Evolutionary conservation across 805 yeast species (phyloP).

Genomic region (Myxozyma geophila): DNA sequence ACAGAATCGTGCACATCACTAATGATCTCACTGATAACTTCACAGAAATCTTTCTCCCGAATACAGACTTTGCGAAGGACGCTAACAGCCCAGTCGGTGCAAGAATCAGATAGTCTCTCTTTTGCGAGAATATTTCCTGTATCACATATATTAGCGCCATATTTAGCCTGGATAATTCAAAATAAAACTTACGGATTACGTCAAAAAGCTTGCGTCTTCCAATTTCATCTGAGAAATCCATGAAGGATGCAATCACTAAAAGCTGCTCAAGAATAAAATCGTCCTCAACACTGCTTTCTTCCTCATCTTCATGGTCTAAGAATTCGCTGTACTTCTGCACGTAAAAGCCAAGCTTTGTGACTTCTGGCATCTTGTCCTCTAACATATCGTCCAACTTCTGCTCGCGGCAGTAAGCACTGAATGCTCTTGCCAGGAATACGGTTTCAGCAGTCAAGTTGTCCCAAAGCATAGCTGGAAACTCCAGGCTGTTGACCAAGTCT

Average conservation of each 20-base stretch:
- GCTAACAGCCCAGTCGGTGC: slow-evolving; percentile 61
- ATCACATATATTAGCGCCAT: not conserved
- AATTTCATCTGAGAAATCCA: slow-evolving; percentile 87
- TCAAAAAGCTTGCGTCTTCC: slow-evolving; percentile 80
- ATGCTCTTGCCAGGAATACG: slow-evolving; percentile 70
- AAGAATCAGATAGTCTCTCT: slow-evolving; percentile 58
- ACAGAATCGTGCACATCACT: slow-evolving; percentile 77
- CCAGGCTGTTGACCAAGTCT: slow-evolving; percentile 64
- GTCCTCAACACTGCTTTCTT: slow-evolving; percentile 58
- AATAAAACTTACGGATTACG: slow-evolving; percentile 50
- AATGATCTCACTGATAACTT: slow-evolving; percentile 82
- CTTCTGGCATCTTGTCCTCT: slow-evolving; percentile 69
- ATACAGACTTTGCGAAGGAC: slow-evolving; percentile 73
- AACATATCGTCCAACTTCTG: slow-evolving; percentile 50
- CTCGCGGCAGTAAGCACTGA: slow-evolving; percentile 67
- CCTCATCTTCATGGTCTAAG: slow-evolving; percentile 39
- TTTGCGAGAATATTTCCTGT: slow-evolving; percentile 47
- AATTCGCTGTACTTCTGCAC: slow-evolving; percentile 58
- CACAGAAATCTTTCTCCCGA: slow-evolving; percentile 81
- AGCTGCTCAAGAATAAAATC: slow-evolving; percentile 80
- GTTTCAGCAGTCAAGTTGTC: slow-evolving; percentile 70
- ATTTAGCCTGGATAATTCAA: not conserved
- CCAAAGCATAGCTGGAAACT: slow-evolving; percentile 63
- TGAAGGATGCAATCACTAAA: slow-evolving; percentile 64
- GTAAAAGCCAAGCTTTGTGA: slow-evolving; percentile 67